Evolutionary conservation across 2,329 filamentous ascomycete genomes (phyloP).

Genomic region (Aspergillus carbonarius): DNA sequence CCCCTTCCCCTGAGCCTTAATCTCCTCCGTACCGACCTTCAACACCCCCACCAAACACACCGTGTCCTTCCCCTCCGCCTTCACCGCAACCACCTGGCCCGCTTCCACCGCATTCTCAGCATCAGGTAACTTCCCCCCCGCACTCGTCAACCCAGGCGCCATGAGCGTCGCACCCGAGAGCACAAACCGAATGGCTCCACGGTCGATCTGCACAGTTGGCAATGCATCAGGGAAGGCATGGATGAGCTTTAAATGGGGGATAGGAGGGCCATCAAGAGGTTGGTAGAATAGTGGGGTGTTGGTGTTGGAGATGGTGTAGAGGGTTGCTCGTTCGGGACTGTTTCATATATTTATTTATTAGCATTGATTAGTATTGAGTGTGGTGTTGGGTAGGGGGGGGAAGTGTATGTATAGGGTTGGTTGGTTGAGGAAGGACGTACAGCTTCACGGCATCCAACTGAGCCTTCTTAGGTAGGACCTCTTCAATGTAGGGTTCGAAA

Average conservation of each 20-base stretch:
- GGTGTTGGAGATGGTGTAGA: slow-evolving; percentile 71
- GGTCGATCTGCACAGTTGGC: slow-evolving; percentile 82
- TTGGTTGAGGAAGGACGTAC: too few species aligned
- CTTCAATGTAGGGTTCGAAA: slow-evolving; percentile 84
- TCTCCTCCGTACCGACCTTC: slow-evolving; percentile 82
- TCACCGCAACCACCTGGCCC: slow-evolving; percentile 82
- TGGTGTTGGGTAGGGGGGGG: not conserved
- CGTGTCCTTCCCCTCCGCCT: slow-evolving; percentile 90
- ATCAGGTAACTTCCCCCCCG: slow-evolving; percentile 75
- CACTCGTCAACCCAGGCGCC: slow-evolving; percentile 86
- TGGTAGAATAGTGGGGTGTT: slow-evolving; percentile 85
- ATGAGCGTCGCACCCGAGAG: slow-evolving; percentile 91
- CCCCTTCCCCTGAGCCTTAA: slow-evolving; percentile 92
- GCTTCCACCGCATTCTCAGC: slow-evolving; percentile 64
- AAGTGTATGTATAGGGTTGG: not conserved
- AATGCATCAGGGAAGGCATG: slow-evolving; percentile 87
- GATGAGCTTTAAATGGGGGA: slow-evolving; percentile 85
- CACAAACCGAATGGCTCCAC: slow-evolving; percentile 95
- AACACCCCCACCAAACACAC: slow-evolving; percentile 84
- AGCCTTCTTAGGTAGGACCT: slow-evolving; percentile 91
- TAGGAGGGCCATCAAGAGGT: slow-evolving; percentile 70
- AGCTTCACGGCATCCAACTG: slow-evolving; percentile 89
- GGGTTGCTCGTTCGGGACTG: slow-evolving; percentile 78
- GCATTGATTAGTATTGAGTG: not conserved
- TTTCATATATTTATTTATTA: not conserved